Percentiles rank a stretch among this genome's conserved stretches.
phyloP scores from a whole-genome alignment of 148 eudicot genomes.

The Fallopia convolvulus region DNA sequence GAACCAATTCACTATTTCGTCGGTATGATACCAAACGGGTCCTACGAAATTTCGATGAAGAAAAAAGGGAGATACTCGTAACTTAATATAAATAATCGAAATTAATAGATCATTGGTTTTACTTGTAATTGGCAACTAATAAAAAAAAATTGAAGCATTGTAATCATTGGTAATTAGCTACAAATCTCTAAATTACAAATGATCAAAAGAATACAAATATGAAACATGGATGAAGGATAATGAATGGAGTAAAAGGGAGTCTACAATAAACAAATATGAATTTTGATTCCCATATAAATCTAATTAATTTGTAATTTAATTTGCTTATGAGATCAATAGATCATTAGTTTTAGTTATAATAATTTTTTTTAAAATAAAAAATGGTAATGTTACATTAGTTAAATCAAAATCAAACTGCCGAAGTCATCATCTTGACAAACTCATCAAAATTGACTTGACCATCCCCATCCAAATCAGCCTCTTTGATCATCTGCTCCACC shows the following conservation, averaged over 20 bases:
- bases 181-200: not conserved
- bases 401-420: not conserved
- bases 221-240: not conserved
- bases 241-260: not conserved
- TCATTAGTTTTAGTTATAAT: not conserved
- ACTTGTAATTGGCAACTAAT: too few species aligned
- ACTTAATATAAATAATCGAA: not conserved
- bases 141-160: not conserved
- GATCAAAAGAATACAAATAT: not conserved
- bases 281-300: not conserved
- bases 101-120: too few species aligned
- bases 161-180: not conserved
- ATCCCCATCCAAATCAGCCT: slow-evolving; percentile 34
- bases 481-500: slow-evolving; percentile 31
- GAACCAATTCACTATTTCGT: too few species aligned
- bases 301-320: not conserved
- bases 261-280: not conserved
- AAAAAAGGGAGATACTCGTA: not conserved
- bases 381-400: not conserved
- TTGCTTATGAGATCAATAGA: not conserved
- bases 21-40: too few species aligned
- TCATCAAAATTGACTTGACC: slow-evolving; percentile 34
- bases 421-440: slow-evolving; percentile 30
- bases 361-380: not conserved
- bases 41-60: not conserved